These are phyloP conservation scores for Graphilbum sp. DNA, from an alignment of 2,329 filamentous ascomycete species.

Conservation along the genomic window DNA sequence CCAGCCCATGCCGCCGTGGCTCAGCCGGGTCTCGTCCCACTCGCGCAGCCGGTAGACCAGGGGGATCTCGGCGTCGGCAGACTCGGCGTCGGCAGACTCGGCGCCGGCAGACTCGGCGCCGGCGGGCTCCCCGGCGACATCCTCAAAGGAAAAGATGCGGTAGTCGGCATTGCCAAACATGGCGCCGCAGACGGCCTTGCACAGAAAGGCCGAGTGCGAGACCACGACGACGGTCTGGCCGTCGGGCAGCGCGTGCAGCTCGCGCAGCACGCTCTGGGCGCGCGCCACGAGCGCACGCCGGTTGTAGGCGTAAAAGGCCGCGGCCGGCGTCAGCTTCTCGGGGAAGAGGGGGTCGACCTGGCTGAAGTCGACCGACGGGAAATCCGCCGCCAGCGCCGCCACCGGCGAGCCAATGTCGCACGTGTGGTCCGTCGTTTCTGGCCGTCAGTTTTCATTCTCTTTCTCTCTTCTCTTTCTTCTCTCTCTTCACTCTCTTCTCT, in stretches of 20 bases:
- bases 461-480: not conserved
- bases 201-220: constrained; percentile 46
- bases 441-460: constrained; percentile 1
- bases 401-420: constrained; percentile 45
- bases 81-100: not conserved
- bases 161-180: constrained; percentile 48
- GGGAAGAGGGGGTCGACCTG: constrained; percentile 42
- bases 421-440: constrained; percentile 37
- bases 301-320: constrained; percentile 33
- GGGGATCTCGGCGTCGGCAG: constrained; percentile 6
- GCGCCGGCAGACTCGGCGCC: constrained; percentile 2
- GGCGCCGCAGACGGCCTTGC: constrained; percentile 36
- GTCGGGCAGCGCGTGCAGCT: constrained; percentile 36
- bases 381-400: constrained; percentile 25
- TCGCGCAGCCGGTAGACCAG: constrained; percentile 21
- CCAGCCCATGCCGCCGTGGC: constrained; percentile 33
- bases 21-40: constrained; percentile 28
- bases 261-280: constrained; percentile 31
- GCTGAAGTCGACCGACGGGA: constrained; percentile 40
- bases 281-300: constrained; percentile 35
- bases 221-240: constrained; percentile 44
- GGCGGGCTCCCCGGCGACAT: constrained; percentile 12
- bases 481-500: not conserved
- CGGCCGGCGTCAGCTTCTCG: constrained; percentile 37
- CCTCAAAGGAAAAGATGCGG: constrained; percentile 40